These are phyloP conservation scores for Apiospora sp. DNA, from an alignment of 2,329 filamentous ascomycete genomes.

Conservation along the genomic window DNA sequence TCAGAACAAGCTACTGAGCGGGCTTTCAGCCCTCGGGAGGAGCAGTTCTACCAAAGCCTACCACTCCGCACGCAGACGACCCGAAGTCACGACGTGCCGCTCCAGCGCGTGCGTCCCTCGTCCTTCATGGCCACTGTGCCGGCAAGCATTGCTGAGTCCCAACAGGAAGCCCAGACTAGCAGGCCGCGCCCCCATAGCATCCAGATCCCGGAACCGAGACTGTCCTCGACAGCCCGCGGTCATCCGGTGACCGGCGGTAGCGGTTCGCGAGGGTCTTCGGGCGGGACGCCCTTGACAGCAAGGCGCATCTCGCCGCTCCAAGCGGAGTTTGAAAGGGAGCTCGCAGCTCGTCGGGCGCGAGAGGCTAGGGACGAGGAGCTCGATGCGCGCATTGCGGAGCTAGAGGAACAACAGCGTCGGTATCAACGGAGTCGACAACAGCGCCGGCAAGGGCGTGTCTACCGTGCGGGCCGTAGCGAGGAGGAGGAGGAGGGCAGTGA, in stretches of 20 bases:
- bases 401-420: conserved; percentile 9
- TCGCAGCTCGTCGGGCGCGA: conserved; percentile 12
- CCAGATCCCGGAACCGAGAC: not conserved
- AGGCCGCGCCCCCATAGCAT: conserved; percentile 17
- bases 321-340: conserved; percentile 22
- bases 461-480: not conserved
- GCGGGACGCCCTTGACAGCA: not conserved
- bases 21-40: not conserved
- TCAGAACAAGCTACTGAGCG: not conserved
- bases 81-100: conserved; percentile 13
- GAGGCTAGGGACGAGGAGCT: conserved; percentile 22
- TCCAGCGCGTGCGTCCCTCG: conserved; percentile 15
- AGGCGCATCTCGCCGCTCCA: conserved; percentile 16
- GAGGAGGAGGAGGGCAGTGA: not conserved
- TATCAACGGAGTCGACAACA: conserved; percentile 10
- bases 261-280: not conserved
- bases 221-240: not conserved
- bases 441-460: conserved; percentile 22
- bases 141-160: not conserved
- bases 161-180: not conserved
- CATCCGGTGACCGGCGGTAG: not conserved
- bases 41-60: not conserved
- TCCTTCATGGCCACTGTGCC: not conserved
- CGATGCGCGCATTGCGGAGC: conserved; percentile 10
- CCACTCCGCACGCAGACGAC: conserved; percentile 5